phyloP scores from a whole-genome alignment of 2,329 filamentous ascomycete genomes.

The Cladosporium sp. region DNA sequence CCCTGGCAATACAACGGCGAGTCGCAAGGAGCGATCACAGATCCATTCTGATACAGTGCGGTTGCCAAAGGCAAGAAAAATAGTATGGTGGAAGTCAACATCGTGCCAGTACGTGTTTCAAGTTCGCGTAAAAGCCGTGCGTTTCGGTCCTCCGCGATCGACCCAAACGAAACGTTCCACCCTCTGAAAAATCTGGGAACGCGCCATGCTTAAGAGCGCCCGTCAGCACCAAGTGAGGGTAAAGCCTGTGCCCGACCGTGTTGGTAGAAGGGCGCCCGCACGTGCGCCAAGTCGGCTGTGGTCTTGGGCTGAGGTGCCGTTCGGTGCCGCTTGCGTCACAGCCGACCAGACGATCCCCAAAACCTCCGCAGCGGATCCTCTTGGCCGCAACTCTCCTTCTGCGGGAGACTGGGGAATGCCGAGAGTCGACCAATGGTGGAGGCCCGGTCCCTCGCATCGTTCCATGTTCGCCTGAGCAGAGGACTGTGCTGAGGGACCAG shows the following conservation, averaged over 20 bases:
- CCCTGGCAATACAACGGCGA: constrained; percentile 63
- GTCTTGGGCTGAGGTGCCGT: constrained; percentile 1
- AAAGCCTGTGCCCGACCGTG: background rate
- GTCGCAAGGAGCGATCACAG: constrained; percentile 57
- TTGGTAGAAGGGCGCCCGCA: background rate
- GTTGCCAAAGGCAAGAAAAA: constrained; percentile 11
- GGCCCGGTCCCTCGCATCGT: too few species aligned
- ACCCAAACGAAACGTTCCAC: too few species aligned
- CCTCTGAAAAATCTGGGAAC: too few species aligned
- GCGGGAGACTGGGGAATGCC: background rate
- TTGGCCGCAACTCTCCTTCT: background rate
- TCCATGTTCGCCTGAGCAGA: too few species aligned
- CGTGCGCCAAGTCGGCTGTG: constrained; percentile 10
- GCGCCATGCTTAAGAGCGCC: too few species aligned
- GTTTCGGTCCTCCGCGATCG: too few species aligned
- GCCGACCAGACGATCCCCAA: background rate
- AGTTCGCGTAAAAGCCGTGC: background rate
- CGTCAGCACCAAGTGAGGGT: background rate
- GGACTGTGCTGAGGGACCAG: too few species aligned
- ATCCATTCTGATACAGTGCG: constrained; percentile 55
- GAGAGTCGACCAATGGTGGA: too few species aligned
- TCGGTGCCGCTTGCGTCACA: constrained; percentile 9
- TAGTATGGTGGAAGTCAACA: constrained; percentile 4
- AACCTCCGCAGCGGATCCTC: background rate
- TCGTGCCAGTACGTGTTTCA: background rate